phyloP scores from a whole-genome alignment of 768 basidiomycete genomes.

The Amanita pallidorosea region DNA sequence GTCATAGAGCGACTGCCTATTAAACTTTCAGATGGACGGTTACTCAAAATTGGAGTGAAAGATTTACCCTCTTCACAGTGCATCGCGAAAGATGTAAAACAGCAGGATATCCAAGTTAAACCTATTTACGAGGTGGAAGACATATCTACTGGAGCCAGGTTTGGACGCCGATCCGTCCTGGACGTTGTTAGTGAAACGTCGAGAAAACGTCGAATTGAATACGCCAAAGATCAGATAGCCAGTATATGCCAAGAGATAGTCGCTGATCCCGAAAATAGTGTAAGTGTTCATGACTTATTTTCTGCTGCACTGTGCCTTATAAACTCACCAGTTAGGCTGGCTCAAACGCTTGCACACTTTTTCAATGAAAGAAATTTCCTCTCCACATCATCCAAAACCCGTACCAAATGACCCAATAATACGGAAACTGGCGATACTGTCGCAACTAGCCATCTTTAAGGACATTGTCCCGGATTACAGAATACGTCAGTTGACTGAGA shows the following conservation, averaged over 20 bases:
- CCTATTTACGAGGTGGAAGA: constrained; percentile 40
- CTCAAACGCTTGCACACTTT: constrained; percentile 85
- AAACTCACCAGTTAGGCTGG: constrained; percentile 60
- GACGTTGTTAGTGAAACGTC: constrained; percentile 62
- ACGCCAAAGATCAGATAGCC: constrained; percentile 92
- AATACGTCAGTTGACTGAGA: constrained; percentile 83
- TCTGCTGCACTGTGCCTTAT: not conserved
- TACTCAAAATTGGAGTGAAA: constrained; percentile 43
- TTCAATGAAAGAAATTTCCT: constrained; percentile 64
- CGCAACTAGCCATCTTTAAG: constrained; percentile 89
- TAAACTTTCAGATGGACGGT: constrained; percentile 72
- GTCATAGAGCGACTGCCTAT: constrained; percentile 67
- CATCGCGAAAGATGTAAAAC: constrained; percentile 20
- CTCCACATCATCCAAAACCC: constrained; percentile 57
- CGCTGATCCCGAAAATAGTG: constrained; percentile 90
- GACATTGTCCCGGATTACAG: constrained; percentile 95
- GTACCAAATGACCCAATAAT: constrained; percentile 73
- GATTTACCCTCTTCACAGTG: constrained; percentile 14
- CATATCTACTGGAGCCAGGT: constrained; percentile 74
- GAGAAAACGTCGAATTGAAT: constrained; percentile 53
- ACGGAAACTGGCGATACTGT: constrained; percentile 80
- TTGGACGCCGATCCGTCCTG: constrained; percentile 73
- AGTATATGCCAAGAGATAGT: constrained; percentile 89
- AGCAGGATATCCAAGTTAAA: constrained; percentile 16
- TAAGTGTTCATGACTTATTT: constrained; percentile 27